A percentile compares a stretch with the other conserved stretches of the same genome.
Evolutionary conservation across 805 yeast species (phyloP).

Genomic region (Ogataea zsoltii): DNA sequence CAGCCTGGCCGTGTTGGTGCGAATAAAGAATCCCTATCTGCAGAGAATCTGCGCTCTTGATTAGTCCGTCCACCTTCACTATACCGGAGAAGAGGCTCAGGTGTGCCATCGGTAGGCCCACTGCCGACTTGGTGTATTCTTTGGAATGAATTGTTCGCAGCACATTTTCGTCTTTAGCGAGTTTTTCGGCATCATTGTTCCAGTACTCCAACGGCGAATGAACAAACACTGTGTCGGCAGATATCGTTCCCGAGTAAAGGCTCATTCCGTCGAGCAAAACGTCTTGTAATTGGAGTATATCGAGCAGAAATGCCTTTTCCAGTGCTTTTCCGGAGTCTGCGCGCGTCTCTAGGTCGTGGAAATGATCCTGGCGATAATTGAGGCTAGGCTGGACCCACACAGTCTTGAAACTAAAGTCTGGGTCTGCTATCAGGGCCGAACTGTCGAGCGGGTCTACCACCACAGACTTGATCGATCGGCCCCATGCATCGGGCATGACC

Average conservation of each 20-base stretch:
- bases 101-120: constrained; percentile 27
- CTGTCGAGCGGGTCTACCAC: constrained; percentile 13
- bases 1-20: constrained; percentile 7
- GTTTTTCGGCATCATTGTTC: constrained; percentile 34
- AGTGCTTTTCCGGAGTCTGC: constrained; percentile 30
- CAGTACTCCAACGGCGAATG: constrained; percentile 47
- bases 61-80: constrained; percentile 43
- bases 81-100: constrained; percentile 39
- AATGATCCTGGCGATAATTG: constrained; percentile 18
- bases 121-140: constrained; percentile 20
- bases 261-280: constrained; percentile 29
- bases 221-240: constrained; percentile 20
- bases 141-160: constrained; percentile 42
- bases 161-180: constrained; percentile 36
- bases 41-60: constrained; percentile 41
- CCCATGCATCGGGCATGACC: constrained; percentile 11
- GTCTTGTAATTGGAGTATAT: constrained; percentile 38
- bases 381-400: constrained; percentile 35
- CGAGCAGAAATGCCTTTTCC: constrained; percentile 37
- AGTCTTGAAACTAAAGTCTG: constrained; percentile 34
- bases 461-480: constrained; percentile 19
- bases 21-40: constrained; percentile 38
- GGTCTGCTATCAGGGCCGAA: background rate
- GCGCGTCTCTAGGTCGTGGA: constrained; percentile 1
- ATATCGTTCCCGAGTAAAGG: constrained; percentile 5